A percentile compares a stretch with the other conserved stretches of the same genome.
These are phyloP conservation scores for Barbarea vulgaris DNA, from an alignment of 345 rosid genomes.

Conservation along the genomic window DNA sequence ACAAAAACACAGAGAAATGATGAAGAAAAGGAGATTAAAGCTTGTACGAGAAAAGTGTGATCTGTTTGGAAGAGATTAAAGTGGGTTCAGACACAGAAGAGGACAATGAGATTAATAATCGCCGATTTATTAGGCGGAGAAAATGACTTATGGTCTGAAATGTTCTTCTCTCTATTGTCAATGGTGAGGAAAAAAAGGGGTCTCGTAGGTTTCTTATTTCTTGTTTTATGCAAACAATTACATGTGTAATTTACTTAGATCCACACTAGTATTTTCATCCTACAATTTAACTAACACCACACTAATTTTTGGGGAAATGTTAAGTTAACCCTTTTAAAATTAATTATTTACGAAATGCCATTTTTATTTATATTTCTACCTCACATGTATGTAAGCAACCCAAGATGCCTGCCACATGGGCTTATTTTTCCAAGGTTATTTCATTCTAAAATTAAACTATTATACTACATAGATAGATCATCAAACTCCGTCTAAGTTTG, in stretches of 20 bases:
- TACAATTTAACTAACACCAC: neutral
- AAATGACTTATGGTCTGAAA: slow-evolving; percentile 24
- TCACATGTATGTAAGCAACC: neutral
- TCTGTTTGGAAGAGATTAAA: neutral
- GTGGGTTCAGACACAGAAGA: neutral
- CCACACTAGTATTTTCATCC: neutral
- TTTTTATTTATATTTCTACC: neutral
- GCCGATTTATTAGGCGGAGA: slow-evolving; percentile 14
- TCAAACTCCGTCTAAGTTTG: no score
- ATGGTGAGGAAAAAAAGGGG: no score
- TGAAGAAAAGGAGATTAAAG: neutral
- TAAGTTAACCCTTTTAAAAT: neutral
- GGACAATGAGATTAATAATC: slow-evolving; percentile 26
- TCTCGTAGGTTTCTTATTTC: no score
- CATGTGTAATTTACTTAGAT: no score
- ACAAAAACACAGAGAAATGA: neutral
- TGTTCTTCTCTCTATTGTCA: neutral
- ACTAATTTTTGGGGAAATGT: neutral
- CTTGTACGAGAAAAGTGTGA: neutral
- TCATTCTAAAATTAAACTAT: no score
- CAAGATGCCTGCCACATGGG: no score
- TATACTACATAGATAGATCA: no score
- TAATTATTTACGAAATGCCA: neutral
- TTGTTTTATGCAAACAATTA: no score
- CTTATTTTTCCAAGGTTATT: no score